These are phyloP conservation scores for Heliocybe sulcata DNA, from an alignment of 1,284 basidiomycete genomes.

Conservation along the genomic window DNA sequence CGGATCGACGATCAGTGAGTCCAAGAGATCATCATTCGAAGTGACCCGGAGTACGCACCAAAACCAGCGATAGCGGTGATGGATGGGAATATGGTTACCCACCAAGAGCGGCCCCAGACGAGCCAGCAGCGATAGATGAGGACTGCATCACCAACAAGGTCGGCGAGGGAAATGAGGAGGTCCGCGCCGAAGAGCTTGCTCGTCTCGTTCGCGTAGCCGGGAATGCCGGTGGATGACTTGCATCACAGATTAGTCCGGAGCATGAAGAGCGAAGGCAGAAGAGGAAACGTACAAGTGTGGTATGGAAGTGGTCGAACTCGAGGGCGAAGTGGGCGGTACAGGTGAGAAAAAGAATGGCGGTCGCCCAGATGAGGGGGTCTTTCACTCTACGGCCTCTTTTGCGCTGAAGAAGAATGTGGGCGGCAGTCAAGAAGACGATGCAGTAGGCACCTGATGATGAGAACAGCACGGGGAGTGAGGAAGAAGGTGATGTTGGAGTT, in stretches of 20 bases:
- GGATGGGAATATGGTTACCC: constrained; percentile 7
- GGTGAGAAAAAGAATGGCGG: constrained; percentile 21
- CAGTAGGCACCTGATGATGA: constrained; percentile 7
- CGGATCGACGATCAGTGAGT: too few species aligned
- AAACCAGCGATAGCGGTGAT: not conserved
- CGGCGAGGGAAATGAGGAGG: constrained; percentile 26
- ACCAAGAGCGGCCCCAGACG: constrained; percentile 11
- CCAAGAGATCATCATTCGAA: not conserved
- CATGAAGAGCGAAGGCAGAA: not conserved
- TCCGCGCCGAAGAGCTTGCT: constrained; percentile 20
- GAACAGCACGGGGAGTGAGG: not conserved
- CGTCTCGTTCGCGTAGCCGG: constrained; percentile 23
- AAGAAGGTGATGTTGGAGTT: not conserved
- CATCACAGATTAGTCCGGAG: not conserved
- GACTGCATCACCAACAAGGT: constrained; percentile 27
- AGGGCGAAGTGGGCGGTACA: constrained; percentile 29
- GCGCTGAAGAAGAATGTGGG: constrained; percentile 12
- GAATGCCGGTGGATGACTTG: not conserved
- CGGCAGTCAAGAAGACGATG: constrained; percentile 6
- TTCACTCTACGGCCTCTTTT: constrained; percentile 9
- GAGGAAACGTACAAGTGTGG: constrained; percentile 18
- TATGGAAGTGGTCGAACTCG: constrained; percentile 30
- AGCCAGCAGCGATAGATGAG: constrained; percentile 33
- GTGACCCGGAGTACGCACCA: not conserved
- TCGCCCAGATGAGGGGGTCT: constrained; percentile 18